A percentile compares a stretch with the other conserved stretches of the same genome.
Conservation (phyloP, 2,329 filamentous ascomycete species). For the Huntiella savannae region DNA sequence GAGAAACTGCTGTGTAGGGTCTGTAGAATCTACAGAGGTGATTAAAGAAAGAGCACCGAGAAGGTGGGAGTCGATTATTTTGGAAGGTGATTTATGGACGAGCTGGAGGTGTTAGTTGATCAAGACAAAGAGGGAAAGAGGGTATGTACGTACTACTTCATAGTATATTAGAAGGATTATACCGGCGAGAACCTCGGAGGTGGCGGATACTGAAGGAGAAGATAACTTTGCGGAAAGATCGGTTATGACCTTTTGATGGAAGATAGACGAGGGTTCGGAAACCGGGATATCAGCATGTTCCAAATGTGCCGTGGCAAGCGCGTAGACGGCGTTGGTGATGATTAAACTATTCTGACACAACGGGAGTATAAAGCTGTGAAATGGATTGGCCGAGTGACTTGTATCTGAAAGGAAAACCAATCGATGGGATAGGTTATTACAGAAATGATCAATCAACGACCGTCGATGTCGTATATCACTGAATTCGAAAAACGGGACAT, state of each 20-base stretch:
- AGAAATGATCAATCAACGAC: constrained; percentile 41
- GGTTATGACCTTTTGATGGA: constrained; percentile 40
- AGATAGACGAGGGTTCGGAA: constrained; percentile 35
- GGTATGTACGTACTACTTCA: constrained; percentile 33
- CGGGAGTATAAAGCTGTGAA: constrained; percentile 43
- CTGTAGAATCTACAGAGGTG: constrained; percentile 21
- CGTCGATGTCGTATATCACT: constrained; percentile 34
- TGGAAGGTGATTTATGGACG: constrained; percentile 39
- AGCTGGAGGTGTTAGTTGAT: constrained; percentile 23
- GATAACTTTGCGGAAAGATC: constrained; percentile 16
- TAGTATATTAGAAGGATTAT: constrained; percentile 45
- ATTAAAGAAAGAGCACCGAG: constrained; percentile 44
- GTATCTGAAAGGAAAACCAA: constrained; percentile 45
- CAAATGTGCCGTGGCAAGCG: constrained; percentile 66
- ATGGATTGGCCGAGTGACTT: constrained; percentile 30
- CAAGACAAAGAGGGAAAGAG: background rate
- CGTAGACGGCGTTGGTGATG: constrained; percentile 69
- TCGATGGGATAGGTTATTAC: constrained; percentile 43
- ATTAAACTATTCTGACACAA: constrained; percentile 34
- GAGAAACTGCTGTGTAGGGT: constrained; percentile 36
- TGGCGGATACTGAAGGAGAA: too few relatives aligned
- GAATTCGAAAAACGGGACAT: constrained; percentile 26
- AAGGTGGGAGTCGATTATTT: constrained; percentile 40
- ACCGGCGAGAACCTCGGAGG: constrained; percentile 33
- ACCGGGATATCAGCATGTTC: constrained; percentile 41